Evolutionary conservation across 345 rosid species (phyloP).

Genomic region (Trapa bicornis): DNA sequence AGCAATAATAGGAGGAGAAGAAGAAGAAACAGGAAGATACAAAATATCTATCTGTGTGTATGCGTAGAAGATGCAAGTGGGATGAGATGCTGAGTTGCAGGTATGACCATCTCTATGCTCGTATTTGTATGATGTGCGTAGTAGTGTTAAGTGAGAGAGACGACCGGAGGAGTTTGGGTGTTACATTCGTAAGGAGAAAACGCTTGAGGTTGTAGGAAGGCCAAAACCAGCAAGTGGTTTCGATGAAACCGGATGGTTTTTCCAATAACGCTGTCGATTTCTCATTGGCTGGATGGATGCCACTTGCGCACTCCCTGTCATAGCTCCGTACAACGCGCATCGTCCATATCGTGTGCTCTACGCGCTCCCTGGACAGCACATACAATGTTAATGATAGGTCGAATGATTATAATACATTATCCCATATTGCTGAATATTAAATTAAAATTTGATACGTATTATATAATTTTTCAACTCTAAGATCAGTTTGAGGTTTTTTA

Average conservation of each 20-base stretch:
- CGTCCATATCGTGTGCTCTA: no score
- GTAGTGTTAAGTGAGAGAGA: neutral
- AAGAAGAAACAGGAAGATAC: neutral
- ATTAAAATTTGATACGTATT: no score
- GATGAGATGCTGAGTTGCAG: no score
- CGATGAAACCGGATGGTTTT: conserved; percentile 15
- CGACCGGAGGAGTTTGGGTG: neutral
- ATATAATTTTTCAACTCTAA: no score
- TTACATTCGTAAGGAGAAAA: conserved; percentile 1
- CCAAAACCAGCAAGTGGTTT: conserved; percentile 4
- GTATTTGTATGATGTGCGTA: neutral
- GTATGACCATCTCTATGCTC: neutral
- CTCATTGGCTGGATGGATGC: conserved; percentile 9
- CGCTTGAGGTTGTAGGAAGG: neutral
- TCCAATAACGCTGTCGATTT: conserved; percentile 20
- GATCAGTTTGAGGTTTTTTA: no score
- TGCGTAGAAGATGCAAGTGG: no score
- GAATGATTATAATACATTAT: no score
- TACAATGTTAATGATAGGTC: no score
- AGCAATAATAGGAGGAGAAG: neutral
- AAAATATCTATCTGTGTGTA: neutral
- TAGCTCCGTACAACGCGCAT: no score
- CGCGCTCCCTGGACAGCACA: no score
- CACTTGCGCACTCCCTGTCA: no score
- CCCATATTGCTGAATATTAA: no score